These are phyloP conservation scores for Linderniella brevidens DNA, from an alignment of 257 asterid genomes.

Conservation along the genomic window DNA sequence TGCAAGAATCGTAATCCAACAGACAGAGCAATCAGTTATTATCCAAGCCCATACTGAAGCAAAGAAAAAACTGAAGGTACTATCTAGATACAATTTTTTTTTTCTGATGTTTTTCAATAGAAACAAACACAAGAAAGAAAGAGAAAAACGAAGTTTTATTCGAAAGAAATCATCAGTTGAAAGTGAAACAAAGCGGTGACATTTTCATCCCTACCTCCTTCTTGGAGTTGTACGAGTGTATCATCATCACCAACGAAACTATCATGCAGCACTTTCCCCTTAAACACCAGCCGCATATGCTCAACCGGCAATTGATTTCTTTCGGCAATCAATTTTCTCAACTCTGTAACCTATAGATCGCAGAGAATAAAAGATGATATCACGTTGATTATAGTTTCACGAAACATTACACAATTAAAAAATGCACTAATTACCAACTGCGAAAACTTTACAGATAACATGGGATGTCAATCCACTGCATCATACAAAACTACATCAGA, in stretches of 20 bases:
- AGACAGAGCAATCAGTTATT: too few species aligned
- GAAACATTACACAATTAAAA: too few species aligned
- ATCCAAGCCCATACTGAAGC: too few species aligned
- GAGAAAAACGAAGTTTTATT: neutral
- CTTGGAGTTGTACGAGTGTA: constrained; percentile 29
- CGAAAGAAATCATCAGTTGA: neutral
- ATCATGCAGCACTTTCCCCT: constrained; percentile 61
- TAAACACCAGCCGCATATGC: constrained; percentile 49
- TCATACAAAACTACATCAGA: neutral
- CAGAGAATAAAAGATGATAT: neutral
- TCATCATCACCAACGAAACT: constrained; percentile 31
- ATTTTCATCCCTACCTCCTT: constrained; percentile 32
- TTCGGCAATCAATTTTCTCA: constrained; percentile 59
- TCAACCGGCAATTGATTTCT: constrained; percentile 30
- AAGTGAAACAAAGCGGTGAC: neutral
- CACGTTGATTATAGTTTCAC: too few species aligned
- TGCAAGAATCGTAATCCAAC: too few species aligned
- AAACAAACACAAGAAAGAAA: neutral
- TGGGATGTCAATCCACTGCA: too few species aligned
- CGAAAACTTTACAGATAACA: too few species aligned
- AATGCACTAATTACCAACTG: too few species aligned
- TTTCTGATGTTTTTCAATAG: too few species aligned
- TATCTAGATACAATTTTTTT: too few species aligned
- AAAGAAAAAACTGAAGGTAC: too few species aligned
- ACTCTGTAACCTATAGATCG: constrained; percentile 46